Conservation (phyloP, 352 stramenopile species). For the Lagenidium giganteum region DNA sequence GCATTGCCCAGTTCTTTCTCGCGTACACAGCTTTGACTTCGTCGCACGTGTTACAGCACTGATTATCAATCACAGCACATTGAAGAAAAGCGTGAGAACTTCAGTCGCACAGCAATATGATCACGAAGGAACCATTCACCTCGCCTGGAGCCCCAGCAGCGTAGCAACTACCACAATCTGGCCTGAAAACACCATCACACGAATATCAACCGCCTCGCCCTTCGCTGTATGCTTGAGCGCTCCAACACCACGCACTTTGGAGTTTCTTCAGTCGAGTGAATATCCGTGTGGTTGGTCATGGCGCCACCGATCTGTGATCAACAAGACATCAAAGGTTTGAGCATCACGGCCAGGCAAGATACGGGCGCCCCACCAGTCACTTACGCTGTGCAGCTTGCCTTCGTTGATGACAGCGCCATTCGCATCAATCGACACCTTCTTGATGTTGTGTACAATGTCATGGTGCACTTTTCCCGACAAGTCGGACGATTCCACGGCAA, state of each 20-base stretch:
- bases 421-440: conserved; percentile 47
- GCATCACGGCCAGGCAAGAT: not conserved
- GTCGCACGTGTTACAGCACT: conserved; percentile 72
- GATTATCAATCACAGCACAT: not conserved
- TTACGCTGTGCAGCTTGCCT: conserved; percentile 30
- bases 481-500: conserved; percentile 58
- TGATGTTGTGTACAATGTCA: conserved; percentile 62
- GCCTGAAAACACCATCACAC: too few relatives aligned
- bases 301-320: conserved; percentile 57
- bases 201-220: not conserved
- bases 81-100: conserved; percentile 1
- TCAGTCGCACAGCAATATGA: not conserved
- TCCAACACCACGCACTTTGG: too few relatives aligned
- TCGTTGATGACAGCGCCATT: conserved; percentile 31
- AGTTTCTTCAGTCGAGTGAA: conserved; percentile 33
- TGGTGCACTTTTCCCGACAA: conserved; percentile 50
- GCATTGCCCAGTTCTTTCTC: conserved; percentile 79
- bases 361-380: too few relatives aligned
- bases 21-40: conserved; percentile 55
- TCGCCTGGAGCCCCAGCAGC: conserved; percentile 42
- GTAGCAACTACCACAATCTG: conserved; percentile 61
- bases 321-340: too few relatives aligned
- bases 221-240: too few relatives aligned
- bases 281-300: conserved; percentile 44
- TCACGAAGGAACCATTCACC: too few relatives aligned